Evolutionary conservation across 352 stramenopile species (phyloP).

Genomic region (Saprolegnia parasitica): DNA sequence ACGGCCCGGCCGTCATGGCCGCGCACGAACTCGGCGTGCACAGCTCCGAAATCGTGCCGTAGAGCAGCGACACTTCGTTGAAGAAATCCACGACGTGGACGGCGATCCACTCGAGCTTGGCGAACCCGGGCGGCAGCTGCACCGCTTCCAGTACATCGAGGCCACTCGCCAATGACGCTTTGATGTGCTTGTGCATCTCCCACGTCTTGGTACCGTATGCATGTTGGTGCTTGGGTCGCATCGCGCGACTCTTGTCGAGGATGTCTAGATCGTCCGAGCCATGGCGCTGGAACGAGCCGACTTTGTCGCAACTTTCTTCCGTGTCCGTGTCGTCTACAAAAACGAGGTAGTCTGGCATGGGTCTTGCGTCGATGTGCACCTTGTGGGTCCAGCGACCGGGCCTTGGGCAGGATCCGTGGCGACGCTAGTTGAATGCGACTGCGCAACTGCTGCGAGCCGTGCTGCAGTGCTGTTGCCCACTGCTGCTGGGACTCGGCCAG

Average conservation of each 20-base stretch:
- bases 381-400: conserved; percentile 32
- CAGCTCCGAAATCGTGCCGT: conserved; percentile 83
- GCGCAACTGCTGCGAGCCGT: conserved; percentile 7
- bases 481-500: conserved; percentile 24
- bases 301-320: conserved; percentile 30
- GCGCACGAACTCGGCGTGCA: conserved; percentile 59
- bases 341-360: conserved; percentile 19
- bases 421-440: not conserved
- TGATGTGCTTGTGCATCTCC: conserved; percentile 67
- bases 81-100: conserved; percentile 89
- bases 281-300: conserved; percentile 27
- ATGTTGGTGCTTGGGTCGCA: conserved; percentile 56
- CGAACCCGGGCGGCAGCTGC: conserved; percentile 55
- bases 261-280: conserved; percentile 33
- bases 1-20: conserved; percentile 66
- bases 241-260: conserved; percentile 48
- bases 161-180: conserved; percentile 53
- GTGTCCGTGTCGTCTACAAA: conserved; percentile 9
- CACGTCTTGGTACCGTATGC: conserved; percentile 51
- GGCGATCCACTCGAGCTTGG: conserved; percentile 61
- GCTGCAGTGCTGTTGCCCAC: conserved; percentile 22
- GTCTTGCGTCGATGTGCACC: conserved; percentile 27
- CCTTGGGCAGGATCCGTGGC: not conserved
- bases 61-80: conserved; percentile 90
- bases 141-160: conserved; percentile 60